phyloP scores from a whole-genome alignment of 148 eudicot species.

The Fagopyrum tataricum region DNA sequence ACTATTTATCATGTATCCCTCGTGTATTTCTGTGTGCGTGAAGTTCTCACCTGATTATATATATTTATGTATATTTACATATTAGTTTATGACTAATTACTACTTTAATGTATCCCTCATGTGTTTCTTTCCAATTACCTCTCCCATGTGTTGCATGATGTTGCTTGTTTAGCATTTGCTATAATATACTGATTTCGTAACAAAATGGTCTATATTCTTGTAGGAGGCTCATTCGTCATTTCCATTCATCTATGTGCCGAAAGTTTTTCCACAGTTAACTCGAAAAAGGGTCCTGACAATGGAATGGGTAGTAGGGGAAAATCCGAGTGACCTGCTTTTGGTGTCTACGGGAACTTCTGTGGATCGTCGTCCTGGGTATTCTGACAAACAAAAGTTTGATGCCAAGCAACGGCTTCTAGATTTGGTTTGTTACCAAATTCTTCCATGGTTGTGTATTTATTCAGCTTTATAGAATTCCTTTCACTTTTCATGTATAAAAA shows the following conservation, averaged over 20 bases:
- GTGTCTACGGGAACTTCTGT: slow-evolving; percentile 35
- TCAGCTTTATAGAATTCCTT: background rate
- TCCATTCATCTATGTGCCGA: slow-evolving; percentile 69
- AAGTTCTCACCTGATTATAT: too few species aligned
- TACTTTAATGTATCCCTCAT: background rate
- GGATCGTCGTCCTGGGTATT: slow-evolving; percentile 27
- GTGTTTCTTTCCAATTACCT: background rate
- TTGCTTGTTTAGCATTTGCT: background rate
- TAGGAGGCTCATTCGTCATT: slow-evolving; percentile 89
- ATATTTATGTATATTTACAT: background rate
- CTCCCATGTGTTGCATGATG: background rate
- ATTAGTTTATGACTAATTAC: background rate
- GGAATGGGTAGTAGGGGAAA: slow-evolving; percentile 96
- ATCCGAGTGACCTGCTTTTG: slow-evolving; percentile 65
- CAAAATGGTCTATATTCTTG: slow-evolving; percentile 19
- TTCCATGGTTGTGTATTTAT: background rate
- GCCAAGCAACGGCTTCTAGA: slow-evolving; percentile 78
- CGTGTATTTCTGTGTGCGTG: too few species aligned
- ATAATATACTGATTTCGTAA: slow-evolving; percentile 3
- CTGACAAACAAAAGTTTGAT: slow-evolving; percentile 43
- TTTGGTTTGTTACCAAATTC: slow-evolving; percentile 41
- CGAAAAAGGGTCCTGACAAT: slow-evolving; percentile 76
- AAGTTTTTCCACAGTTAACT: slow-evolving; percentile 59
- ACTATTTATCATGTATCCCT: too few species aligned
- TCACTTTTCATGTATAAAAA: background rate